phyloP scores from a whole-genome alignment of 2,329 filamentous ascomycete genomes.

The Monosporascus cannonballus region DNA sequence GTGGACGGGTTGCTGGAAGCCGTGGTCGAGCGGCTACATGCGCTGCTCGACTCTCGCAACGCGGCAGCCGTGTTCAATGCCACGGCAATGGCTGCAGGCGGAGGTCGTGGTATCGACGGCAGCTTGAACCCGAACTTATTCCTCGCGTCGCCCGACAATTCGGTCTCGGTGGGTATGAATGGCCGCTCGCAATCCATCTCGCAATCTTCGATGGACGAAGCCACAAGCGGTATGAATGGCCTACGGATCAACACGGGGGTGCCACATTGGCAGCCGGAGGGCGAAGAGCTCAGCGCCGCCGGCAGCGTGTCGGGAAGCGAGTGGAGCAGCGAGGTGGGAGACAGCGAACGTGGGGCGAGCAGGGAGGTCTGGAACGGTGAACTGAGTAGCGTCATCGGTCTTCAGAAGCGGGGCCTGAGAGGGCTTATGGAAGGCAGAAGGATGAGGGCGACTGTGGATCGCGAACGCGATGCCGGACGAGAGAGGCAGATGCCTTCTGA shows the following conservation, averaged over 20 bases:
- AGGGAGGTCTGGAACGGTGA: constrained; percentile 75
- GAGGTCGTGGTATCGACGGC: constrained; percentile 75
- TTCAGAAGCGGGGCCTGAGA: constrained; percentile 88
- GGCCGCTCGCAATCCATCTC: constrained; percentile 24
- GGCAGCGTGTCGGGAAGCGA: constrained; percentile 44
- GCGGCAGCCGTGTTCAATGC: constrained; percentile 97
- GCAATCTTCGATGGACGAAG: constrained; percentile 18
- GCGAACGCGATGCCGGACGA: constrained; percentile 23
- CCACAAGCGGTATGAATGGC: constrained; percentile 25
- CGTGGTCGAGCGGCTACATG: constrained; percentile 84
- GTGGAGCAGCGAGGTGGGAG: constrained; percentile 32
- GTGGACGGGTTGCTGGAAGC: constrained; percentile 89
- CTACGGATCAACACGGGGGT: constrained; percentile 49
- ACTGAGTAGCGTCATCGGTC: constrained; percentile 81
- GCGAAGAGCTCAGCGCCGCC: constrained; percentile 49
- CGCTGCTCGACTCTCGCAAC: constrained; percentile 85
- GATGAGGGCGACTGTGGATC: constrained; percentile 42
- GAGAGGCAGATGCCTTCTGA: constrained; percentile 10
- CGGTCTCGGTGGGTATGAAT: constrained; percentile 16
- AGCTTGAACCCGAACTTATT: constrained; percentile 58
- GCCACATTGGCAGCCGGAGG: constrained; percentile 37
- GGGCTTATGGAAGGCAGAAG: constrained; percentile 92
- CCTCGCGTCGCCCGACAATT: constrained; percentile 35
- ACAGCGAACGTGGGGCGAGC: constrained; percentile 34
- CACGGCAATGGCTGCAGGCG: constrained; percentile 94